A percentile compares a stretch with the other conserved stretches of the same genome.
Evolutionary conservation across 148 eudicot species (phyloP).

Genomic region (Silene conica): DNA sequence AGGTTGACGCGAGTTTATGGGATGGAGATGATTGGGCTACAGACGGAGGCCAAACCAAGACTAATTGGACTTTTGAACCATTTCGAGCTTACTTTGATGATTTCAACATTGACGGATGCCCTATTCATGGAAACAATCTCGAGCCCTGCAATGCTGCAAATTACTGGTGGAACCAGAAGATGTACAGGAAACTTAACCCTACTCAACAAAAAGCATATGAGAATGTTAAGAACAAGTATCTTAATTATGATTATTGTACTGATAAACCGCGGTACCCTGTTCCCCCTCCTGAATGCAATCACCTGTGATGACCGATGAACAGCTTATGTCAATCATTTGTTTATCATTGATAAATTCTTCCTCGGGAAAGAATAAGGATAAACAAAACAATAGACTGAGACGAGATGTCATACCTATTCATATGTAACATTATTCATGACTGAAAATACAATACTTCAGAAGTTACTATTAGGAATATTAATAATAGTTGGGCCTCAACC

Average conservation of each 20-base stretch:
- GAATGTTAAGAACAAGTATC: constrained; percentile 21
- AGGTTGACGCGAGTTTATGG: constrained; percentile 31
- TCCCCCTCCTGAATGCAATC: constrained; percentile 31
- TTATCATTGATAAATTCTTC: background rate
- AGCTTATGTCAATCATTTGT: background rate
- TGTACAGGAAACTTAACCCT: constrained; percentile 20
- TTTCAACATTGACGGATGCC: constrained; percentile 31
- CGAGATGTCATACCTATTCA: too few species aligned
- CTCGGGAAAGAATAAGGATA: too few species aligned
- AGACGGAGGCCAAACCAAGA: constrained; percentile 33
- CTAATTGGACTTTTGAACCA: constrained; percentile 27
- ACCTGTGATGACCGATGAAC: constrained; percentile 14
- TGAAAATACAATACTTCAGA: background rate
- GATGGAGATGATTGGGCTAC: constrained; percentile 32
- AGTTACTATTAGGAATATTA: too few species aligned
- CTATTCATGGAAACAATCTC: background rate
- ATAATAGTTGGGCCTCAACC: too few species aligned
- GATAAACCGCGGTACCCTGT: constrained; percentile 22
- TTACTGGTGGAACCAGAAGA: constrained; percentile 32
- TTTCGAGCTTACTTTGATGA: constrained; percentile 31
- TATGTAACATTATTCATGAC: background rate
- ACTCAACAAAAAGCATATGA: constrained; percentile 17
- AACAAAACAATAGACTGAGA: too few species aligned
- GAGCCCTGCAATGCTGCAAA: constrained; percentile 19
- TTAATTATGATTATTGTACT: constrained; percentile 34